Evolutionary conservation across 371 early-diverging fungal genomes (phyloP).

Genomic region (Mucor sp.): DNA sequence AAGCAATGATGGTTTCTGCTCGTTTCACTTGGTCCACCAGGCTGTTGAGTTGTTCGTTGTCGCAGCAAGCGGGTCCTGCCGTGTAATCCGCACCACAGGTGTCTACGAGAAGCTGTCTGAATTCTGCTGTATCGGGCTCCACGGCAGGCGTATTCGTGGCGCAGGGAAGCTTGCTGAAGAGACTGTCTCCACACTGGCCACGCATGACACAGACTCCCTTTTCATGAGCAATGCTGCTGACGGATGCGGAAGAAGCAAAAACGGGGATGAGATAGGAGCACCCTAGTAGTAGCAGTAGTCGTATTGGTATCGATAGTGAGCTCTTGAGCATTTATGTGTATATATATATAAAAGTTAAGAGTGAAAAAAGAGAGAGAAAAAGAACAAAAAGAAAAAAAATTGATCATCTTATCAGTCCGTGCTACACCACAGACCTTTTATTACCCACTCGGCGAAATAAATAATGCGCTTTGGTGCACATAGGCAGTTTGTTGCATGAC

Average conservation of each 20-base stretch:
- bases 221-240: constrained; percentile 39
- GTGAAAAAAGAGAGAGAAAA: neutral
- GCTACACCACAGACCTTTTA: neutral
- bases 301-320: neutral
- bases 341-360: neutral
- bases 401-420: neutral
- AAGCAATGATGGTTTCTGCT: constrained; percentile 61
- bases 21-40: constrained; percentile 55
- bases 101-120: constrained; percentile 54
- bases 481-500: neutral
- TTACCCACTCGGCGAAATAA: neutral
- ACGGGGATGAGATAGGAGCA: neutral
- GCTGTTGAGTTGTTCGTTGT: constrained; percentile 55
- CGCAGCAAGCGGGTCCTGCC: constrained; percentile 67
- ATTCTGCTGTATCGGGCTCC: constrained; percentile 40
- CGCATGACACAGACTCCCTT: constrained; percentile 67
- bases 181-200: constrained; percentile 53
- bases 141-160: constrained; percentile 53
- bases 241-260: constrained; percentile 1
- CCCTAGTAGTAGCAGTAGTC: constrained; percentile 4
- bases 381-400: neutral
- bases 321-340: neutral
- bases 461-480: neutral
- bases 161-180: constrained; percentile 48
- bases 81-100: constrained; percentile 62